Conservation (phyloP, 2,329 filamentous ascomycete genomes). For the Arthrobotrys entomopaga region DNA sequence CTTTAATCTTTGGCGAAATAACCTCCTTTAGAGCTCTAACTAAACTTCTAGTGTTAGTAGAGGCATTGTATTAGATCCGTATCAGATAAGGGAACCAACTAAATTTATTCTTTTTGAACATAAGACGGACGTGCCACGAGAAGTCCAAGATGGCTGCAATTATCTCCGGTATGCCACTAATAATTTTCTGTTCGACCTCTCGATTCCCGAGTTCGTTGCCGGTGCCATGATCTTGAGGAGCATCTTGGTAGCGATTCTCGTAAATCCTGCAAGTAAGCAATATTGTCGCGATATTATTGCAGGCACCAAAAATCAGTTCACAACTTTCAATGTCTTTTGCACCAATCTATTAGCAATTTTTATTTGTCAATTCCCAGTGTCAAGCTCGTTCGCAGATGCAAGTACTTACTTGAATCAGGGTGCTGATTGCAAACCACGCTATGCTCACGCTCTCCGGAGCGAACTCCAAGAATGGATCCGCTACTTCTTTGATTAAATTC, state of each 20-base stretch:
- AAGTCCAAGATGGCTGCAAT: slow-evolving; percentile 47
- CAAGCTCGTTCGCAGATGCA: not conserved
- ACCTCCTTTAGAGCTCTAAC: slow-evolving; percentile 38
- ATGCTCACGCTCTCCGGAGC: slow-evolving; percentile 49
- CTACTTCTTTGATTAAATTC: slow-evolving; percentile 37
- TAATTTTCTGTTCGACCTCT: slow-evolving; percentile 44
- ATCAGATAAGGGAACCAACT: slow-evolving; percentile 7
- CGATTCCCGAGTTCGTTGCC: slow-evolving; percentile 32
- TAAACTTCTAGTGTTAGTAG: not conserved
- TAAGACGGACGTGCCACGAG: slow-evolving; percentile 42
- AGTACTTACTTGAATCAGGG: slow-evolving; percentile 30
- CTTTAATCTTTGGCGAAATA: slow-evolving; percentile 39
- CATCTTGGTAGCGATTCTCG: slow-evolving; percentile 44
- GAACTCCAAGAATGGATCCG: slow-evolving; percentile 46
- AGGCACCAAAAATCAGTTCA: slow-evolving; percentile 47
- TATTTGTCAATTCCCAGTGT: not conserved
- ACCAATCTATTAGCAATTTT: slow-evolving; percentile 14
- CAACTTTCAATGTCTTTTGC: slow-evolving; percentile 42
- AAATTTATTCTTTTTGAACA: slow-evolving; percentile 48
- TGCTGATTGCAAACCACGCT: slow-evolving; percentile 50
- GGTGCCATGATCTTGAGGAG: not conserved
- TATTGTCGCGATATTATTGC: slow-evolving; percentile 42
- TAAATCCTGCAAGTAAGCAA: slow-evolving; percentile 45
- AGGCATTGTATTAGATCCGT: not conserved
- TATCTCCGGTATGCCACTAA: slow-evolving; percentile 41